phyloP scores from a whole-genome alignment of 768 basidiomycete species.

The Suillus plorans region DNA sequence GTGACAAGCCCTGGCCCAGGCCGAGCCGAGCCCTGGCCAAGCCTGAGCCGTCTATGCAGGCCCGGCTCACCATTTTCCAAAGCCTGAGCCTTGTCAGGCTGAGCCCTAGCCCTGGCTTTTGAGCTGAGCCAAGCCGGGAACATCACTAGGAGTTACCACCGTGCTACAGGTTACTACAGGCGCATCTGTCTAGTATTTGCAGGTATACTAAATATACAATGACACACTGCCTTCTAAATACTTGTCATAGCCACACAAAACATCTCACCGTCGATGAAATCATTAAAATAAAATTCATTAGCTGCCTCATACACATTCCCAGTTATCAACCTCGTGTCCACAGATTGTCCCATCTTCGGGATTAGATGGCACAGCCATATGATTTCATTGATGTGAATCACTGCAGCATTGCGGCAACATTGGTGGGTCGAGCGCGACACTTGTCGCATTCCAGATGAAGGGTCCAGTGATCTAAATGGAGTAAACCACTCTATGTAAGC shows the following conservation, averaged over 20 bases:
- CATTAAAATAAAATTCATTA: slow-evolving; percentile 5
- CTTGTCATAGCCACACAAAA: neutral
- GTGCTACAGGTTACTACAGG: neutral
- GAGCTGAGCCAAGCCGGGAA: too few species aligned
- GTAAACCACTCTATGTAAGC: slow-evolving; percentile 29
- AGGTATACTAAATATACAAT: neutral
- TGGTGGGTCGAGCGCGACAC: slow-evolving; percentile 1
- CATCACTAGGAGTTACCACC: too few species aligned
- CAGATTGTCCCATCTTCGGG: slow-evolving; percentile 13
- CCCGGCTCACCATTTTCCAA: too few species aligned
- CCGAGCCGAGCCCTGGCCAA: too few species aligned
- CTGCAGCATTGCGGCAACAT: neutral
- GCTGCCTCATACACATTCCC: slow-evolving; percentile 1
- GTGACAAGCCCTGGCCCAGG: too few species aligned
- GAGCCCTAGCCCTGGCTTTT: too few species aligned
- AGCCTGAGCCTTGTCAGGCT: too few species aligned
- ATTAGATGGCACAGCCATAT: slow-evolving; percentile 7
- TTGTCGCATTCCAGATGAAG: neutral
- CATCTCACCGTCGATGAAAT: slow-evolving; percentile 1
- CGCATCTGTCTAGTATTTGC: neutral
- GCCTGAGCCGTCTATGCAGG: too few species aligned
- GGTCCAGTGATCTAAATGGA: slow-evolving; percentile 7
- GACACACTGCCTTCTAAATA: too few species aligned
- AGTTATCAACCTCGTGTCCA: slow-evolving; percentile 10
- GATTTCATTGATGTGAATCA: neutral